Percentiles rank a stretch among this genome's conserved stretches.
These are phyloP conservation scores for Trypanosoma lewisi DNA, from an alignment of 208 protist species.

Conservation along the genomic window DNA sequence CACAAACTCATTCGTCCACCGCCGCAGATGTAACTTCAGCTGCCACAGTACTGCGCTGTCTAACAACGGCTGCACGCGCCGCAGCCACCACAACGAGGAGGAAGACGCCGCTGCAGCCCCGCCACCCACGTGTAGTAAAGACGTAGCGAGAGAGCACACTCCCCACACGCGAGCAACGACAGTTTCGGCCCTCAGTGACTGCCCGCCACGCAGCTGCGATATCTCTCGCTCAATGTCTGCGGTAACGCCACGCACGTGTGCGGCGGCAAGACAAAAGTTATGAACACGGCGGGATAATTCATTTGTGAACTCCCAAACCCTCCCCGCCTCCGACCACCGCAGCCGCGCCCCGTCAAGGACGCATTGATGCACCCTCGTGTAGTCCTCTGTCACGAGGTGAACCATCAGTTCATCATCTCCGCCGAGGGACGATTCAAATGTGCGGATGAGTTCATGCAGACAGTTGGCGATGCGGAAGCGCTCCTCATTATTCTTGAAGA, in stretches of 20 bases:
- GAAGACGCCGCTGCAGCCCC: constrained; percentile 60
- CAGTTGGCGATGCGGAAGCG: constrained; percentile 65
- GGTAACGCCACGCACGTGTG: constrained; percentile 58
- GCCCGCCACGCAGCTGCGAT: constrained; percentile 29
- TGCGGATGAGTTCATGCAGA: constrained; percentile 55
- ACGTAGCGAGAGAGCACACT: constrained; percentile 50
- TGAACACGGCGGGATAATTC: constrained; percentile 60
- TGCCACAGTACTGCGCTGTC: constrained; percentile 66
- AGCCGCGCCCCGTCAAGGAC: constrained; percentile 56
- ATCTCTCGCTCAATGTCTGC: constrained; percentile 49
- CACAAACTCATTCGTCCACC: constrained; percentile 83
- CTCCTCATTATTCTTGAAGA: constrained; percentile 61
- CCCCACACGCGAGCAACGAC: constrained; percentile 60
- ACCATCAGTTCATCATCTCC: constrained; percentile 77
- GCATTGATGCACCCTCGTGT: constrained; percentile 57
- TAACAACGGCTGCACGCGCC: constrained; percentile 66
- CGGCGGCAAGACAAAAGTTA: constrained; percentile 49
- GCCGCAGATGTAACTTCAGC: constrained; percentile 61
- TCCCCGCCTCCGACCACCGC: constrained; percentile 62
- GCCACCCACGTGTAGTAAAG: too few relatives aligned
- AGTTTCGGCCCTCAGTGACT: constrained; percentile 46
- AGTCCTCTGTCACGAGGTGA: constrained; percentile 75
- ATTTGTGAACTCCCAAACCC: constrained; percentile 49
- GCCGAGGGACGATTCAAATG: constrained; percentile 71
- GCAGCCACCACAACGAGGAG: constrained; percentile 67